A percentile compares a stretch with the other conserved stretches of the same genome.
phyloP scores from a whole-genome alignment of 2,329 filamentous ascomycete species.

The Colletotrichum chlorophyti region DNA sequence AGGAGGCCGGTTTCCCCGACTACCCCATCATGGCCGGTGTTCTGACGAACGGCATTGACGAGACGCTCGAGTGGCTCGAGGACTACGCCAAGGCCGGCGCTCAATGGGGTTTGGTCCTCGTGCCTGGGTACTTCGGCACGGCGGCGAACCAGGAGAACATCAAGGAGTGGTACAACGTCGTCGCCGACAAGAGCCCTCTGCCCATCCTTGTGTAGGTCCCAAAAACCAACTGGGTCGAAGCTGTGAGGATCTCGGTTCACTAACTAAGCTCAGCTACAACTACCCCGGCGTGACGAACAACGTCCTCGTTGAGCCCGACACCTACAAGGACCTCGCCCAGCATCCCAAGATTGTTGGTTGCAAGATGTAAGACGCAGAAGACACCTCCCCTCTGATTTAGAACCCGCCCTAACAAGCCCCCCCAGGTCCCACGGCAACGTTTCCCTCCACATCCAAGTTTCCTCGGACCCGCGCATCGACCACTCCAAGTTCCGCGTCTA shows the following conservation, averaged over 20 bases:
- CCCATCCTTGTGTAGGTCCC: conserved; percentile 64
- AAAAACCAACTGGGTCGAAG: too few species aligned
- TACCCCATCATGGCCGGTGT: conserved; percentile 62
- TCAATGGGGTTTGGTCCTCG: conserved; percentile 67
- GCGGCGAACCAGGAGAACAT: conserved; percentile 65
- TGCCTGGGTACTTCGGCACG: conserved; percentile 69
- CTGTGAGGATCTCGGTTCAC: neutral
- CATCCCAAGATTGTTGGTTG: conserved; percentile 73
- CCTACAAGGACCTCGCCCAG: conserved; percentile 61
- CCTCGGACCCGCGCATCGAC: conserved; percentile 65
- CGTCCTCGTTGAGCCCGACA: conserved; percentile 63
- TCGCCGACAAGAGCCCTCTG: conserved; percentile 66
- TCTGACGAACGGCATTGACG: conserved; percentile 60
- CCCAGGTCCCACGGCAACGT: conserved; percentile 66
- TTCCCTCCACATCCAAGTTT: conserved; percentile 68
- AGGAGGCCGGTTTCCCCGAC: conserved; percentile 61
- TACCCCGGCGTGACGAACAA: conserved; percentile 72
- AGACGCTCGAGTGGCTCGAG: conserved; percentile 61
- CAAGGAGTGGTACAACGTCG: conserved; percentile 64
- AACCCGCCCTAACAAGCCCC: neutral
- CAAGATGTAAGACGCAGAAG: conserved; percentile 54
- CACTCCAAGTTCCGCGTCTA: conserved; percentile 67
- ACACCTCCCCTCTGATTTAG: neutral
- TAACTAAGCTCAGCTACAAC: conserved; percentile 47
- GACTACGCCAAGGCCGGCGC: conserved; percentile 64